Conservation (phyloP, 768 basidiomycete species). For the Boletus speciosus region DNA sequence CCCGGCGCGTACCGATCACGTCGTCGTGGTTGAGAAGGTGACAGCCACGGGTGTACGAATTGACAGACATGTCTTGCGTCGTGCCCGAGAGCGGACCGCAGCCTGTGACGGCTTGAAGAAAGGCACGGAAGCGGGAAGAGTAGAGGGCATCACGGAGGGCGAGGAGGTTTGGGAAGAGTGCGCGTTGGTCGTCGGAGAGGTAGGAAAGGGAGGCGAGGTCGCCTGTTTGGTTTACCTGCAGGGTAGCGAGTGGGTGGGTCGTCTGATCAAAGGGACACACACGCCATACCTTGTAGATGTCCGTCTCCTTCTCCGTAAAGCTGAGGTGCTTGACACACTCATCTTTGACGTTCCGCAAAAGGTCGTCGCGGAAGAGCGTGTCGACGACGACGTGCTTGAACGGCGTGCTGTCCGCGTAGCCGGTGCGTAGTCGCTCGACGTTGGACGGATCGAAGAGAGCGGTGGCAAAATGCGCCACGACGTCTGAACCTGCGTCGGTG, state of each 20-base stretch:
- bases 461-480: conserved; percentile 26
- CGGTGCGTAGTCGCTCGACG: conserved; percentile 50
- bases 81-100: conserved; percentile 88
- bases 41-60: conserved; percentile 86
- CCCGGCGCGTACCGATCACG: conserved; percentile 89
- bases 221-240: conserved; percentile 92
- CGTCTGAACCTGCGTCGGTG: conserved; percentile 9
- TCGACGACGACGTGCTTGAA: conserved; percentile 83
- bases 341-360: conserved; percentile 77
- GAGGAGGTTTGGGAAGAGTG: conserved; percentile 76
- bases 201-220: conserved; percentile 92
- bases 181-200: conserved; percentile 72
- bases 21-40: conserved; percentile 98
- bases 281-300: conserved; percentile 87
- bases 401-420: conserved; percentile 60
- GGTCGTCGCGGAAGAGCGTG: conserved; percentile 78
- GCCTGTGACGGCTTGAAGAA: conserved; percentile 83
- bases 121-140: conserved; percentile 74
- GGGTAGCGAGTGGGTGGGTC: neutral
- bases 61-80: conserved; percentile 95
- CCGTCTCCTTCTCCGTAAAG: conserved; percentile 94
- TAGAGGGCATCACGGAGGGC: conserved; percentile 89
- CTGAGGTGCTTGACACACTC: conserved; percentile 76
- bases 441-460: conserved; percentile 56
- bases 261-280: neutral